Conservation (phyloP, 164 flowering plant species). For the Chimonanthus salicifolius region DNA sequence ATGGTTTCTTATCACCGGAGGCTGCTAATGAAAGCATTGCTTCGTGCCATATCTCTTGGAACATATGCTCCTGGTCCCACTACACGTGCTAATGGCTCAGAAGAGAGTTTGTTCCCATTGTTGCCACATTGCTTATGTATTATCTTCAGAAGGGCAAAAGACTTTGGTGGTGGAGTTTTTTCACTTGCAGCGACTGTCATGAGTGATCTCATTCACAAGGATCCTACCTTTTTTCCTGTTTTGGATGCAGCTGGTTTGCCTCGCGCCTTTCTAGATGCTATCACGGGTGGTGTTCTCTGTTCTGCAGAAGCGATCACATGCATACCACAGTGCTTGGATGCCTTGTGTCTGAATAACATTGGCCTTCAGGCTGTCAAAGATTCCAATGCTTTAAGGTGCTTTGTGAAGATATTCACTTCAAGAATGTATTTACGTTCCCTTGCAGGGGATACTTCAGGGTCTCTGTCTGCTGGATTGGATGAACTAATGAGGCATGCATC, state of each 20-base stretch:
- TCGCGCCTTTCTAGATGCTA: slow-evolving; percentile 79
- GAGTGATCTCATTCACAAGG: slow-evolving; percentile 94
- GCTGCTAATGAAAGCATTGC: slow-evolving; percentile 70
- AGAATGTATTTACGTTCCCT: slow-evolving; percentile 65
- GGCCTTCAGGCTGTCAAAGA: slow-evolving; percentile 92
- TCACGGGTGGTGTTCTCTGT: slow-evolving; percentile 73
- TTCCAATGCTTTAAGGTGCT: slow-evolving; percentile 77
- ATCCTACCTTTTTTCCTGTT: slow-evolving; percentile 76
- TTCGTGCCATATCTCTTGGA: slow-evolving; percentile 87
- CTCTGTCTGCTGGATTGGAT: slow-evolving; percentile 81
- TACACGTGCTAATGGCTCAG: slow-evolving; percentile 60
- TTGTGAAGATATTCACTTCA: slow-evolving; percentile 85
- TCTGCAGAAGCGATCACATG: slow-evolving; percentile 85
- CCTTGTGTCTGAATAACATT: slow-evolving; percentile 73
- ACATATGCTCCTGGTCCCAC: slow-evolving; percentile 87
- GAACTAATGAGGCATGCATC: slow-evolving; percentile 90
- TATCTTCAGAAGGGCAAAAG: slow-evolving; percentile 76
- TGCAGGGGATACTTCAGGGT: slow-evolving; percentile 60
- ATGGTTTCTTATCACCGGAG: slow-evolving; percentile 73
- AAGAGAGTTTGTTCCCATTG: slow-evolving; percentile 78
- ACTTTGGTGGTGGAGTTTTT: slow-evolving; percentile 95
- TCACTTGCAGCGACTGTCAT: slow-evolving; percentile 89
- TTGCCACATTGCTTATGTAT: slow-evolving; percentile 68
- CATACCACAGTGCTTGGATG: slow-evolving; percentile 92
- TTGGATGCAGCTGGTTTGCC: slow-evolving; percentile 82